These are phyloP conservation scores for Paecilomyces dactylethromorphus DNA, from an alignment of 2,329 filamentous ascomycete species.

Conservation along the genomic window DNA sequence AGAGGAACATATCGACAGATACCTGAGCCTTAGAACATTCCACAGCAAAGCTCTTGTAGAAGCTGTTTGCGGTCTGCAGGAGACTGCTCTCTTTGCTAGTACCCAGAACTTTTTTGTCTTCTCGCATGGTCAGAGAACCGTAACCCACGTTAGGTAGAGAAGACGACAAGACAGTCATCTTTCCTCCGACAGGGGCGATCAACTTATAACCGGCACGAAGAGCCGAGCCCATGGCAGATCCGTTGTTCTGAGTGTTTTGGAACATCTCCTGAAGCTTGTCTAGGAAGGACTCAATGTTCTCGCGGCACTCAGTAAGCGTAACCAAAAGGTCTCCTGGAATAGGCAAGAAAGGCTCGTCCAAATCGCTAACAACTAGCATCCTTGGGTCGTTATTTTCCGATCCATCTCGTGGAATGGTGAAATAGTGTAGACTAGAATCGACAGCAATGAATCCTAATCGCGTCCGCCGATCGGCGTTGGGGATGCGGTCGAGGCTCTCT, in stretches of 20 bases:
- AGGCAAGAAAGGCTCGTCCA: constrained; percentile 93
- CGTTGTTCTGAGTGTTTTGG: constrained; percentile 81
- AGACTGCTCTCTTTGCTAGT: constrained; percentile 86
- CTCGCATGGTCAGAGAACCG: constrained; percentile 85
- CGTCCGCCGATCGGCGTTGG: constrained; percentile 91
- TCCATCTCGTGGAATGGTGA: constrained; percentile 82
- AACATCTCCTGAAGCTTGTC: constrained; percentile 94
- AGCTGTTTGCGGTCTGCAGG: constrained; percentile 86
- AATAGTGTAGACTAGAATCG: constrained; percentile 92
- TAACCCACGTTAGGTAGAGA: constrained; percentile 84
- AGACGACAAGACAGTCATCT: constrained; percentile 85
- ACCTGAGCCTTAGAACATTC: constrained; percentile 99
- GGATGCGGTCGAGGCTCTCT: constrained; percentile 92
- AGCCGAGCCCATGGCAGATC: constrained; percentile 92
- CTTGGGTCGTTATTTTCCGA: constrained; percentile 77
- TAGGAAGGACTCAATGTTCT: constrained; percentile 87
- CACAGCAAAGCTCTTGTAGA: constrained; percentile 98
- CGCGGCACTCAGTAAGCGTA: constrained; percentile 77
- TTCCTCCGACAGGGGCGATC: constrained; percentile 88
- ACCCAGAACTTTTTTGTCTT: constrained; percentile 92
- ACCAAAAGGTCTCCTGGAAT: constrained; percentile 89
- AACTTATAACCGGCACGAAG: constrained; percentile 91
- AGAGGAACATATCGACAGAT: constrained; percentile 96
- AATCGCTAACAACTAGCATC: constrained; percentile 90
- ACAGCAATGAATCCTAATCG: constrained; percentile 92